A percentile compares a stretch with the other conserved stretches of the same genome.
These are phyloP conservation scores for Exidia glandulosa DNA, from an alignment of 768 basidiomycete species.

Conservation along the genomic window DNA sequence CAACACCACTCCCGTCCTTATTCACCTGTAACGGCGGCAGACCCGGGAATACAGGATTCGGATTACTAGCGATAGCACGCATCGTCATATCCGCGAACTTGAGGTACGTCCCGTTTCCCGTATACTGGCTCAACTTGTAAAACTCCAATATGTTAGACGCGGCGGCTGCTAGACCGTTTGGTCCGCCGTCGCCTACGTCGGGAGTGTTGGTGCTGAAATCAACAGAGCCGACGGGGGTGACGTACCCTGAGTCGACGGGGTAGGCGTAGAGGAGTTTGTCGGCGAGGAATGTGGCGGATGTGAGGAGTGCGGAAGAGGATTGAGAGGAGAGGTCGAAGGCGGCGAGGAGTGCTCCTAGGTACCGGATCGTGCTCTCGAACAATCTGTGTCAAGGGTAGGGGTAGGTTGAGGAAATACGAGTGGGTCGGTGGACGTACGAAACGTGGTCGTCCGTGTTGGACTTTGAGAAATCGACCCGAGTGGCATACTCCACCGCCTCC, in stretches of 20 bases:
- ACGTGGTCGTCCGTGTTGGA: slow-evolving; percentile 36
- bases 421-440: background rate
- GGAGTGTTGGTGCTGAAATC: background rate
- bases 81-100: slow-evolving; percentile 42
- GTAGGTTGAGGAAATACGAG: background rate
- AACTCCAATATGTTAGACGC: background rate
- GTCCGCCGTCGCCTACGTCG: background rate
- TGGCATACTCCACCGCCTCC: slow-evolving; percentile 43
- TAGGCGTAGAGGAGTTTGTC: background rate
- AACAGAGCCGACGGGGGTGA: background rate
- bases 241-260: background rate
- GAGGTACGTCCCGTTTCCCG: slow-evolving; percentile 49
- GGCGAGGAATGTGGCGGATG: background rate
- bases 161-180: background rate
- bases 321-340: background rate
- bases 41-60: slow-evolving; percentile 20
- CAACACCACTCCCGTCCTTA: slow-evolving; percentile 40
- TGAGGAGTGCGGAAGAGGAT: background rate
- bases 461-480: slow-evolving; percentile 42
- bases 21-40: slow-evolving; percentile 45
- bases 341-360: background rate
- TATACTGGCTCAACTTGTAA: slow-evolving; percentile 38
- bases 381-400: background rate
- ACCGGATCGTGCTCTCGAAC: background rate
- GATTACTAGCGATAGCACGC: slow-evolving; percentile 31